phyloP scores from a whole-genome alignment of 2,329 filamentous ascomycete species.

The Aspergillus sp. region DNA sequence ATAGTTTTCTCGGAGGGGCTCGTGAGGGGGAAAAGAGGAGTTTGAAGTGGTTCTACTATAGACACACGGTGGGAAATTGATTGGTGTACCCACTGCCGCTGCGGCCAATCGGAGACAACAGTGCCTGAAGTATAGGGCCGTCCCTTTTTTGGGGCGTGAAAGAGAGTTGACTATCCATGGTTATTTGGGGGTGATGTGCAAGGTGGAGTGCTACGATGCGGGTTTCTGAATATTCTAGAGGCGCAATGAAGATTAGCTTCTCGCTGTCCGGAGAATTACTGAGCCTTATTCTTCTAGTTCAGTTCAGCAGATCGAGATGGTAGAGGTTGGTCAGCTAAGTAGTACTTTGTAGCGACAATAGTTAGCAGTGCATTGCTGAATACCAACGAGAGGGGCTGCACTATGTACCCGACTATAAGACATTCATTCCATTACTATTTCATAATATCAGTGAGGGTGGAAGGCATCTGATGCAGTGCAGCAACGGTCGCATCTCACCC shows the following conservation, averaged over 20 bases:
- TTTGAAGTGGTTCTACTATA: not conserved
- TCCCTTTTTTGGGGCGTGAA: not conserved
- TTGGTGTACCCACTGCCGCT: not conserved
- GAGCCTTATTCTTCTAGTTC: not conserved
- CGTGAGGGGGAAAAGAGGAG: not conserved
- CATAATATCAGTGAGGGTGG: not conserved
- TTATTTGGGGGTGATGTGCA: not conserved
- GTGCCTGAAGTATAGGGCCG: not conserved
- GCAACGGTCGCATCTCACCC: not conserved
- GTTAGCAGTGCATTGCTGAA: not conserved
- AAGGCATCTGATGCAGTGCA: not conserved
- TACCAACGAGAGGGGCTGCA: not conserved
- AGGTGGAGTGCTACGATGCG: not conserved
- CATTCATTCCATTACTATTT: not conserved
- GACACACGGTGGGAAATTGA: not conserved
- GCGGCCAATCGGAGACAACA: not conserved
- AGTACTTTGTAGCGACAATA: not conserved
- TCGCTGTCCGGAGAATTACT: not conserved
- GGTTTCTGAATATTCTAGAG: not conserved
- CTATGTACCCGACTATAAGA: not conserved
- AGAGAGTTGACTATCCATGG: not conserved
- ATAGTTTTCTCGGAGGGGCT: not conserved
- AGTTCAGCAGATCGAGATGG: not conserved
- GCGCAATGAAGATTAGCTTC: not conserved
- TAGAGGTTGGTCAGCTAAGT: not conserved